Percentiles rank a stretch among this genome's conserved stretches.
Conservation (phyloP, 2,329 filamentous ascomycete genomes). For the Trichoderma endophyticum region DNA sequence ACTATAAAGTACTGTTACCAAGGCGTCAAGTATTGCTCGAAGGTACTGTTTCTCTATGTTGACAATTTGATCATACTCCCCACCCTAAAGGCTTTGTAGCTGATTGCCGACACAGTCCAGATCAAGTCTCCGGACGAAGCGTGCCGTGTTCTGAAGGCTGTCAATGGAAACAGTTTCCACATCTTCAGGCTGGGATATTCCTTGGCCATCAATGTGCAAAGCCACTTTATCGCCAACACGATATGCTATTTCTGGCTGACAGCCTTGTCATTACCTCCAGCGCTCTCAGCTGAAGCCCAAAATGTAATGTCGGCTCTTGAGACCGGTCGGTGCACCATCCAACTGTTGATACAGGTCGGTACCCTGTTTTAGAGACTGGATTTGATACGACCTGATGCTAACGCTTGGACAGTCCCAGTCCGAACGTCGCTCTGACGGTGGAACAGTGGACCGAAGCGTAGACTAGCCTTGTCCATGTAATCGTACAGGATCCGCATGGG, state of each 20-base stretch:
- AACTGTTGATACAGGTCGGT: neutral
- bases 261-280: neutral
- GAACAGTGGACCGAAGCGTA: neutral
- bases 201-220: neutral
- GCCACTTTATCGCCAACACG: neutral
- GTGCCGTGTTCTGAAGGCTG: neutral
- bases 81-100: neutral
- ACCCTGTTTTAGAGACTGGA: neutral
- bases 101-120: accelerated
- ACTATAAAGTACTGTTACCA: neutral
- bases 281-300: neutral
- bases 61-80: neutral
- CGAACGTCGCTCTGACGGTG: neutral
- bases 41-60: neutral
- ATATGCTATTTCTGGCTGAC: neutral
- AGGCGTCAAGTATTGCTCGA: neutral
- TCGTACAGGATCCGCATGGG: neutral
- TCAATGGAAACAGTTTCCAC: neutral
- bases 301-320: neutral
- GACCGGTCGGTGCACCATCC: neutral
- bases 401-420: neutral
- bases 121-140: neutral
- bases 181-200: neutral
- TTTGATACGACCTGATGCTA: neutral
- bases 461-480: neutral